phyloP scores from a whole-genome alignment of 1,139 yeast genomes.

The Pichia cactophila region DNA sequence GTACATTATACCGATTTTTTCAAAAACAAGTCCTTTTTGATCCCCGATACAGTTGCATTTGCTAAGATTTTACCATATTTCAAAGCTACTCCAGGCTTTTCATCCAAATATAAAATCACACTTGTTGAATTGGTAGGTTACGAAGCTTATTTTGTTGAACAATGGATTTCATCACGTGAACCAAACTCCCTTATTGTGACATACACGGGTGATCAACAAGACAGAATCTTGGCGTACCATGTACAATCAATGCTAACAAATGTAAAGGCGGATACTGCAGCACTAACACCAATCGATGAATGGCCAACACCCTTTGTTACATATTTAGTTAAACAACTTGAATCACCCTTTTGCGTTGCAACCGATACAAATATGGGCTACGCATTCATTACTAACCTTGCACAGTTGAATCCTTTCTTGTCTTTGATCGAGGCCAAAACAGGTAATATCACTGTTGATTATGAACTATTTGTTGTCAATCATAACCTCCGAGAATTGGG shows the following conservation, averaged over 20 bases:
- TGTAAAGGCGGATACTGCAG: not conserved
- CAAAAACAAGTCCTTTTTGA: slow-evolving; percentile 10
- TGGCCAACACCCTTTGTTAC: slow-evolving; percentile 57
- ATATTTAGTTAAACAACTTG: slow-evolving; percentile 59
- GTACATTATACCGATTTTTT: slow-evolving; percentile 9
- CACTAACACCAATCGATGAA: slow-evolving; percentile 5
- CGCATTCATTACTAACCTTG: slow-evolving; percentile 72
- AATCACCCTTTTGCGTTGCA: slow-evolving; percentile 51
- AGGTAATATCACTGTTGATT: slow-evolving; percentile 45
- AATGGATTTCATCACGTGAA: slow-evolving; percentile 77
- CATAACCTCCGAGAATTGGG: slow-evolving; percentile 68
- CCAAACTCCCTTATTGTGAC: slow-evolving; percentile 66
- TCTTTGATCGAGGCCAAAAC: slow-evolving; percentile 56
- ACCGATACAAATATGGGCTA: slow-evolving; percentile 47
- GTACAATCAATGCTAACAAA: slow-evolving; percentile 26
- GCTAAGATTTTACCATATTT: slow-evolving; percentile 9
- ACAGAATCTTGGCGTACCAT: slow-evolving; percentile 52
- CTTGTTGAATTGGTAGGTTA: slow-evolving; percentile 55
- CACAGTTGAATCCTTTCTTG: slow-evolving; percentile 66
- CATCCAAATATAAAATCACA: slow-evolving; percentile 17
- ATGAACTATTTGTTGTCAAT: slow-evolving; percentile 59
- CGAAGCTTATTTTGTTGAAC: slow-evolving; percentile 86
- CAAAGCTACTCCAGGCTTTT: slow-evolving; percentile 1
- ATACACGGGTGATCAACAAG: slow-evolving; percentile 72
- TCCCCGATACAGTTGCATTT: slow-evolving; percentile 13